These are phyloP conservation scores for Cladophialophora bantiana DNA, from an alignment of 2,329 filamentous ascomycete species.

Conservation along the genomic window DNA sequence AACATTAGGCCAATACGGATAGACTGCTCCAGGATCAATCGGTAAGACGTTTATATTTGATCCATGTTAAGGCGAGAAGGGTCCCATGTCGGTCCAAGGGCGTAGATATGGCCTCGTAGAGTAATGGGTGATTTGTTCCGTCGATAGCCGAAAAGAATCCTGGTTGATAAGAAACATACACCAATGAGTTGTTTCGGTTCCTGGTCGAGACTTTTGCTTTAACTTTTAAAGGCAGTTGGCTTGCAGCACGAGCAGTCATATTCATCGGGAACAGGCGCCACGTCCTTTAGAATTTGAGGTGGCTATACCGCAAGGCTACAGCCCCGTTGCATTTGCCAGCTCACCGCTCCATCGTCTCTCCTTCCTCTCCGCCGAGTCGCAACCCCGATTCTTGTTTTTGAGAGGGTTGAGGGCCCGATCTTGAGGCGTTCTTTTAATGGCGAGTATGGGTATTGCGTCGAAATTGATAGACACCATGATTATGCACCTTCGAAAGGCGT, in stretches of 20 bases:
- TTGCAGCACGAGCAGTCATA: background rate
- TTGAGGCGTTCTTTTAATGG: too few relatives aligned
- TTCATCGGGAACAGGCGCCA: background rate
- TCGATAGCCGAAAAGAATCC: background rate
- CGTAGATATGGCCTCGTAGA: background rate
- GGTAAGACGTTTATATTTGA: background rate
- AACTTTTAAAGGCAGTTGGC: too few relatives aligned
- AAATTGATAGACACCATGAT: too few relatives aligned
- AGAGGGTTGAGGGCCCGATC: too few relatives aligned
- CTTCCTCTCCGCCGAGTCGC: too few relatives aligned
- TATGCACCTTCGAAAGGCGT: too few relatives aligned
- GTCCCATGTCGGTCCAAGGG: background rate
- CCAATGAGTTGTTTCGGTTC: background rate
- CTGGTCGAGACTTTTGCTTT: background rate
- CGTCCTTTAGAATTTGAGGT: background rate
- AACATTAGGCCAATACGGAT: background rate
- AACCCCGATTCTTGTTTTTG: too few relatives aligned
- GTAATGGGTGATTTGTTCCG: background rate
- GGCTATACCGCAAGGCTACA: background rate
- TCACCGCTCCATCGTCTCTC: too few relatives aligned
- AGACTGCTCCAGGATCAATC: background rate
- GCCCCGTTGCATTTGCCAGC: background rate
- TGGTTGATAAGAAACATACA: background rate
- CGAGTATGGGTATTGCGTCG: too few relatives aligned
- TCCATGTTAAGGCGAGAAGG: background rate